These are phyloP conservation scores for Boletus sp. DNA, from an alignment of 768 basidiomycete species.

Conservation along the genomic window DNA sequence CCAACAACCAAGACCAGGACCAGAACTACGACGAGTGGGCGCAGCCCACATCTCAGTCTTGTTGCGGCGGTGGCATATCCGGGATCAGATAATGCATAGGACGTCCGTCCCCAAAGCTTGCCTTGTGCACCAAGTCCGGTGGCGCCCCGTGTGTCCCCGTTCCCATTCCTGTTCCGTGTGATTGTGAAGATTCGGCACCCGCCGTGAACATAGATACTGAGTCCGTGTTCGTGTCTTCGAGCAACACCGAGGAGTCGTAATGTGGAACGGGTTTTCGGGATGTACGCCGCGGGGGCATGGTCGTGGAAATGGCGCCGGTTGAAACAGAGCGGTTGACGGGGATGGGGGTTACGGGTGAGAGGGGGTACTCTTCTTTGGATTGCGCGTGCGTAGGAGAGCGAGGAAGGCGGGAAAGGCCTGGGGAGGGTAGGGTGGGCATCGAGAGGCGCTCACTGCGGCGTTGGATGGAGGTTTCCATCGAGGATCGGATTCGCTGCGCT, in stretches of 20 bases:
- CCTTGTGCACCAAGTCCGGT: slow-evolving; percentile 38
- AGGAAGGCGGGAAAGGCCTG: slow-evolving; percentile 13
- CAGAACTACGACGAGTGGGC: background rate
- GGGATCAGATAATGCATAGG: slow-evolving; percentile 60
- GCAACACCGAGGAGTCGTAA: slow-evolving; percentile 39
- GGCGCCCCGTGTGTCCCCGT: slow-evolving; percentile 7
- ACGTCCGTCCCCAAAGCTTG: slow-evolving; percentile 45
- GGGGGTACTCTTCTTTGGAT: slow-evolving; percentile 31
- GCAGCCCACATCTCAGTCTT: slow-evolving; percentile 20
- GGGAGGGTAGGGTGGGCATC: slow-evolving; percentile 25
- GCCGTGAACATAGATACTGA: slow-evolving; percentile 22
- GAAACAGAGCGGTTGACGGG: slow-evolving; percentile 31
- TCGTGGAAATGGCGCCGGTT: slow-evolving; percentile 19
- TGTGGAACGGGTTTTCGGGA: slow-evolving; percentile 59
- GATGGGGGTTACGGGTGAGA: slow-evolving; percentile 20
- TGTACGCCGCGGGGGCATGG: slow-evolving; percentile 28
- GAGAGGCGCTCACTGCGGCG: slow-evolving; percentile 31
- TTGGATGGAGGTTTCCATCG: slow-evolving; percentile 28
- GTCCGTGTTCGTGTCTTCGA: slow-evolving; percentile 21
- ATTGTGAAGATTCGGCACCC: slow-evolving; percentile 28
- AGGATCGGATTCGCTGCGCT: slow-evolving; percentile 31
- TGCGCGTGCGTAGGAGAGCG: slow-evolving; percentile 17
- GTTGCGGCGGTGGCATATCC: slow-evolving; percentile 46
- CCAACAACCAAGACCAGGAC: background rate
- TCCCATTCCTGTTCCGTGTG: slow-evolving; percentile 22